Percentiles rank a stretch among this genome's conserved stretches.
These are phyloP conservation scores for Salix suchowensis DNA, from an alignment of 345 rosid genomes.

Conservation along the genomic window DNA sequence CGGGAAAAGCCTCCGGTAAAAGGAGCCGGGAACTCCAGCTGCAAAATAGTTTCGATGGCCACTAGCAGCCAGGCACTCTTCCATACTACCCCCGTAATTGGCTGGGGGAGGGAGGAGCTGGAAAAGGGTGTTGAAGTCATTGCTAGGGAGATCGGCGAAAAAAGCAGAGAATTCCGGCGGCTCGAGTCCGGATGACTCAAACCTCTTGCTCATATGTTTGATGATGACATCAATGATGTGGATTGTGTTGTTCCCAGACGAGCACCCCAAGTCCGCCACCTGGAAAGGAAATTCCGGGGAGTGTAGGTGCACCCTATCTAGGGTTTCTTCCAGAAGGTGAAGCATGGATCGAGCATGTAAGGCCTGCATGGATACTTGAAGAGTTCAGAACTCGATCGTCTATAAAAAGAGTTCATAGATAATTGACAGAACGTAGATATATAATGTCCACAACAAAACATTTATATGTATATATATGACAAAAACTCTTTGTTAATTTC, in stretches of 20 bases:
- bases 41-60: slow-evolving; percentile 72
- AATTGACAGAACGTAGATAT: no score
- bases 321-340: slow-evolving; percentile 79
- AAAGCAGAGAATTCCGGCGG: slow-evolving; percentile 79
- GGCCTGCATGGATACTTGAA: slow-evolving; percentile 43
- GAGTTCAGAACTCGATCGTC: background rate
- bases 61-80: slow-evolving; percentile 71
- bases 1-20: slow-evolving; percentile 80
- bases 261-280: slow-evolving; percentile 90
- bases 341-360: slow-evolving; percentile 85
- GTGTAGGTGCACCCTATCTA: slow-evolving; percentile 56
- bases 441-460: no score
- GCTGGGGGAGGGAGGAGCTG: slow-evolving; percentile 76
- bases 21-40: slow-evolving; percentile 89
- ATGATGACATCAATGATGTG: slow-evolving; percentile 59
- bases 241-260: slow-evolving; percentile 73
- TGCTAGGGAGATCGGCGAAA: slow-evolving; percentile 89
- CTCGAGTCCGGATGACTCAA: slow-evolving; percentile 46
- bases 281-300: slow-evolving; percentile 57
- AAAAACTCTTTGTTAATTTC: no score
- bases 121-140: slow-evolving; percentile 92
- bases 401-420: no score
- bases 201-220: slow-evolving; percentile 73
- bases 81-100: slow-evolving; percentile 59
- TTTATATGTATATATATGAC: no score